phyloP scores from a whole-genome alignment of 2,329 filamentous ascomycete species.

The Emmonsia crescens region DNA sequence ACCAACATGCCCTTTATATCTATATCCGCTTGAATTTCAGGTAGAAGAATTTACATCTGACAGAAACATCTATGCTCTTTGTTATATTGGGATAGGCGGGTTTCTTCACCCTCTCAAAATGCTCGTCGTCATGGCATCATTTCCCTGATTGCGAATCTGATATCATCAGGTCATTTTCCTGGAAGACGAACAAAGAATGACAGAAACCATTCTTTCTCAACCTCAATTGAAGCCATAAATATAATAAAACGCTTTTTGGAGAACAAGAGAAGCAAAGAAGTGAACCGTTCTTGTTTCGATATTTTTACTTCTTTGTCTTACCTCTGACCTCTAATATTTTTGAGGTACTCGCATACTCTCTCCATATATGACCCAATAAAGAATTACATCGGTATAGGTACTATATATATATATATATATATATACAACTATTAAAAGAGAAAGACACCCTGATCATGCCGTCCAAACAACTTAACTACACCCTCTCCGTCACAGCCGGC shows the following conservation, averaged over 20 bases:
- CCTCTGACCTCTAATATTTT: background rate
- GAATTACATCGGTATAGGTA: background rate
- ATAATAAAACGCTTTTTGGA: background rate
- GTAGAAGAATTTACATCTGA: background rate
- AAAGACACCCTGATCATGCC: background rate
- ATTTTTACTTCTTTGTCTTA: background rate
- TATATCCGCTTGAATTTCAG: too few relatives aligned
- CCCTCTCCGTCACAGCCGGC: slow-evolving; percentile 72
- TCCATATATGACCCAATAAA: background rate
- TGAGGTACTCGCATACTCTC: background rate
- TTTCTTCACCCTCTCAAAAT: background rate
- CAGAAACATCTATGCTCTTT: background rate
- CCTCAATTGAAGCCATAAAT: background rate
- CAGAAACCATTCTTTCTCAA: background rate
- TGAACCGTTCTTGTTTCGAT: background rate
- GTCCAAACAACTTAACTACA: slow-evolving; percentile 38
- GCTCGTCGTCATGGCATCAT: background rate
- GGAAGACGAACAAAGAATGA: background rate
- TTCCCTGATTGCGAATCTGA: background rate
- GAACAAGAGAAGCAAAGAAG: background rate
- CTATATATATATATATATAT: background rate
- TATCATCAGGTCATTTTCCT: background rate
- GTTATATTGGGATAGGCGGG: background rate
- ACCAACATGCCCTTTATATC: background rate
- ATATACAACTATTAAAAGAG: background rate